Base-by-base conservation (phyloP, 768 basidiomycete genomes). In the Collybia nuda region DNA sequence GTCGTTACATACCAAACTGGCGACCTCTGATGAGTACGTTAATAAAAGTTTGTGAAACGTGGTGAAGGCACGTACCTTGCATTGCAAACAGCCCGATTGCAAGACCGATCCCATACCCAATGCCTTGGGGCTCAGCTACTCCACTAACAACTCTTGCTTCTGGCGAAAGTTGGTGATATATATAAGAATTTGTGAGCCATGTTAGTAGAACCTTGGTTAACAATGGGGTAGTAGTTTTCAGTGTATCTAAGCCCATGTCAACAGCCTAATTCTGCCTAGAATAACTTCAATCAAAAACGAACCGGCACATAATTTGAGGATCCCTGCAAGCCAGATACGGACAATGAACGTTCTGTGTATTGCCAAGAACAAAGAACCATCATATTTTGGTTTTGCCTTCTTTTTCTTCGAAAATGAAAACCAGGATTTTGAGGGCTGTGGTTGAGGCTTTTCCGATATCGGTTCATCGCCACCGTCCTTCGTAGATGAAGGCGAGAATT, bases 51-150 rank as follows among this genome's bases (percentile, higher is more conserved):
- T 28, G 21, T 38, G 6, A 24, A 32, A 26, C 43, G 48, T 21
- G 42, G 57, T 18, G 46, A 18, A 47, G 48, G 18, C 40, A 53
- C 56, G 36, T 44, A 75, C 78, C 75, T 65, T 79, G 78, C 80
- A 81, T 82, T 2, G 60, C 67, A 52, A 79, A 80, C 15, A 81
- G 56, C 6, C 67, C 80, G 35, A 79, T 63, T 3, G 73, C 79
- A 4, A 81, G 56, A 2, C 80, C 81, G 43, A 82, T 74, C 0
- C 80, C 80, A 57, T 76, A 78, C 0, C 80, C 80, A 15, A 82
- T 67, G 3, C 72, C 71, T 26, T 61, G 64, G 2, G 80, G 78
- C 49, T 67, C 44, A 1, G 54, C 17, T 7, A 73, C 41, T 6
- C 61, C 63, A 3, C 61, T 47, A 7, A 60, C 51, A 1, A 57